These are phyloP conservation scores for Fusarium sarcochroum DNA, from an alignment of 2,329 filamentous ascomycete genomes.

Conservation along the genomic window DNA sequence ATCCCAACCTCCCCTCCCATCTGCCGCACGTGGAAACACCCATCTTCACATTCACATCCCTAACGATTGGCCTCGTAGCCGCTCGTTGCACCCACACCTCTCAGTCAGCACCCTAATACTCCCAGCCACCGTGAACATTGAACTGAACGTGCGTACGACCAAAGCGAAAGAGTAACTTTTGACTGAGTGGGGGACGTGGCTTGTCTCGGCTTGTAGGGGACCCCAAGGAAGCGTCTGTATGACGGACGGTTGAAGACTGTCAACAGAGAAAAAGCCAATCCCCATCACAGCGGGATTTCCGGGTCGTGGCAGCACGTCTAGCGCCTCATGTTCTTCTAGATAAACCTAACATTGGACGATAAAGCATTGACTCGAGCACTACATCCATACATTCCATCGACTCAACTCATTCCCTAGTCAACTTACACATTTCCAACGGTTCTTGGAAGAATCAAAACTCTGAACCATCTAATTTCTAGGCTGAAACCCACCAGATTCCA, in stretches of 20 bases:
- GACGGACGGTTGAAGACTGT: background rate
- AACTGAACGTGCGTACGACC: slow-evolving; percentile 1
- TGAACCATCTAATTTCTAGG: background rate
- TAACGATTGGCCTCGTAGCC: slow-evolving; percentile 45
- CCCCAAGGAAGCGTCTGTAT: background rate
- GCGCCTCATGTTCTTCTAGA: slow-evolving; percentile 4
- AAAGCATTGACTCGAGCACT: background rate
- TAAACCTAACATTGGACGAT: background rate
- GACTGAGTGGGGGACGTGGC: background rate
- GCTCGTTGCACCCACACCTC: slow-evolving; percentile 43
- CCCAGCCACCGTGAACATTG: background rate
- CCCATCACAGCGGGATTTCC: slow-evolving; percentile 4
- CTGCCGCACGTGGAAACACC: slow-evolving; percentile 37
- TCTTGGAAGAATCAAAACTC: too few species aligned
- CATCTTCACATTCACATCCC: slow-evolving; percentile 1
- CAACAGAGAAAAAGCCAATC: background rate
- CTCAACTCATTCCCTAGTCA: background rate
- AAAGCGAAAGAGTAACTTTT: background rate
- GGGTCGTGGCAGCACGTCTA: background rate
- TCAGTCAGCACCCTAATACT: slow-evolving; percentile 11
- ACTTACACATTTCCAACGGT: slow-evolving; percentile 5
- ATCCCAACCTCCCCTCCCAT: slow-evolving; percentile 28
- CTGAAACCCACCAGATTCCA: slow-evolving; percentile 37
- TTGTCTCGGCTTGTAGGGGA: background rate
- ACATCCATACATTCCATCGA: background rate